These are phyloP conservation scores for Cyclanthera cordifolia DNA, from an alignment of 306 rosid species.

Conservation along the genomic window DNA sequence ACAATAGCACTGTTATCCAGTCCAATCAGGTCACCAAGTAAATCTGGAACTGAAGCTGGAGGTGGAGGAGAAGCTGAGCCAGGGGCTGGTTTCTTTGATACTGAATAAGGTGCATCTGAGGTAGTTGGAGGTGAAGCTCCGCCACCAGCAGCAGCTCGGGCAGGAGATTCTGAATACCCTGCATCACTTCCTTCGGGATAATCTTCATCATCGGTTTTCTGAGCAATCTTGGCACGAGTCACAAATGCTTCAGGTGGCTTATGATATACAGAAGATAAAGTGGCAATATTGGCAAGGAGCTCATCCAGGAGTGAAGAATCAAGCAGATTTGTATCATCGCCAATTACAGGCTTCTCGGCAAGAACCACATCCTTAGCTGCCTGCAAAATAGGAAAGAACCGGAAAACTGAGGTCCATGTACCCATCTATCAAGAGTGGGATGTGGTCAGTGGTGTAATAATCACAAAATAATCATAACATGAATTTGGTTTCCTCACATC, in stretches of 20 bases:
- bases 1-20: constrained; percentile 66
- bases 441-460: not conserved
- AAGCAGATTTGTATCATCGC: constrained; percentile 86
- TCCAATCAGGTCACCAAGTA: constrained; percentile 91
- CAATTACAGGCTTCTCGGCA: constrained; percentile 96
- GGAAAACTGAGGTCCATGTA: constrained; percentile 4
- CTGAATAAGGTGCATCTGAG: constrained; percentile 34
- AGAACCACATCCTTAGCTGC: constrained; percentile 99
- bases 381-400: constrained; percentile 34
- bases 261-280: constrained; percentile 95
- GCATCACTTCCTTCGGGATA: constrained; percentile 73
- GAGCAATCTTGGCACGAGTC: constrained; percentile 57
- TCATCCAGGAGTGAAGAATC: constrained; percentile 89
- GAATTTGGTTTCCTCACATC: not conserved
- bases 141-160: constrained; percentile 44
- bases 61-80: constrained; percentile 42
- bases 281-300: constrained; percentile 94
- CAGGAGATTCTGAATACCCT: constrained; percentile 61
- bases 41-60: constrained; percentile 69
- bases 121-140: constrained; percentile 45
- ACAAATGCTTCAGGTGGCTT: constrained; percentile 97
- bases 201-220: constrained; percentile 75
- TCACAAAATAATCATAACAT: not conserved
- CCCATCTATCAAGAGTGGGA: not conserved
- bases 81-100: constrained; percentile 38